A percentile compares a stretch with the other conserved stretches of the same genome.
These are phyloP conservation scores for Solanum hybrid DNA, from an alignment of 305 asterid species.

Conservation along the genomic window DNA sequence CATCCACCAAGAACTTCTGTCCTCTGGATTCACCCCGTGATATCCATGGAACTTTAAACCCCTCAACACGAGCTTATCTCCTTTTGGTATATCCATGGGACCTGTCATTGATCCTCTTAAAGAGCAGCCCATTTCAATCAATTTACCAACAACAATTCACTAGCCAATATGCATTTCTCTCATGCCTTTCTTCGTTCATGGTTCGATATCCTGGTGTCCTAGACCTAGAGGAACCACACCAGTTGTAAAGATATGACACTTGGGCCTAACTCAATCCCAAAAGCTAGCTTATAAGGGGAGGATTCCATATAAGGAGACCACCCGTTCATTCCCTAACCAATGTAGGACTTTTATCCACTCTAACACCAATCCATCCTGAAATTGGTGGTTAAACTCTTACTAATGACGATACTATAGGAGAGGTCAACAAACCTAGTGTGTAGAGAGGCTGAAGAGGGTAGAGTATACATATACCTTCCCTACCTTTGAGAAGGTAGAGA, in stretches of 20 bases:
- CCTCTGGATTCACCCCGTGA: conserved; percentile 89
- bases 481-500: background rate
- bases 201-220: background rate
- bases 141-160: too few relatives aligned
- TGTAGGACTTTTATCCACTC: background rate
- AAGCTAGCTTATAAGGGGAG: fast-evolving
- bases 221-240: background rate
- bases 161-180: background rate
- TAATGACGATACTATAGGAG: background rate
- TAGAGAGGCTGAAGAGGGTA: background rate
- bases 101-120: conserved; percentile 9
- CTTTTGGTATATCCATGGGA: conserved; percentile 23
- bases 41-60: conserved; percentile 82
- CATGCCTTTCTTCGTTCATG: background rate
- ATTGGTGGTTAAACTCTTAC: background rate
- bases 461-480: background rate
- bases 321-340: background rate
- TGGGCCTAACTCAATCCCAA: background rate
- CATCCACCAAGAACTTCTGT: conserved; percentile 74
- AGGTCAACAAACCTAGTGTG: background rate
- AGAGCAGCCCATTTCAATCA: background rate
- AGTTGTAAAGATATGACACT: too few relatives aligned
- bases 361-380: background rate
- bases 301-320: background rate
- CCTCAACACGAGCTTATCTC: conserved; percentile 81